Evolutionary conservation across 345 rosid genomes (phyloP), one percentile per base, ranked within the genome.

Genomic region (Zanthoxylum bungeanum): DNA sequence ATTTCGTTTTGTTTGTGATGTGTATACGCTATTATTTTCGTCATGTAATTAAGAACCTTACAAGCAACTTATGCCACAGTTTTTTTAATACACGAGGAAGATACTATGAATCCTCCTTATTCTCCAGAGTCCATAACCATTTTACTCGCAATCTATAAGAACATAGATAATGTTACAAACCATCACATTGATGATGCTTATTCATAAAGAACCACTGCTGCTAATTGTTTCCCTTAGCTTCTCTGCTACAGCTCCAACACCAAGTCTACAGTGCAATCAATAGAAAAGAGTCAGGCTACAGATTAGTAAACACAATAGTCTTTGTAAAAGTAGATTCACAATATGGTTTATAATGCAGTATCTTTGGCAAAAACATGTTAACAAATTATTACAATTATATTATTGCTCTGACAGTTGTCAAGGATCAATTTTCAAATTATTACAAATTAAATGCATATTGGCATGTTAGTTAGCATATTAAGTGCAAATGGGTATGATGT

Each of bases 241-340:
- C 74, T 55, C 79, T 59, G 46, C 85, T 89, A 85, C 82, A 91
- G 93, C 90, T 93, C 96, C 96, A 93, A 72, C 81, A 93, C 97
- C 79, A 93, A 82, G 78, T 91, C 97, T 93, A 79, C 87, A 83
- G 44, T 49, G 30, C 61, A 74, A 79, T 71, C 10, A 68, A 25
- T 21, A 73, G 68, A 66, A 63, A 42, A 47, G 34, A 42, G 60
- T 78, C 74, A 81, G 85, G 46, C 59, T 30, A 56, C 33, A 68
- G 53, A 64, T 64, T 19, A 60, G 42, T 39, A 52, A 28, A 47
- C 22, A 3, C 25, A 56, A 56, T 67, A 9, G 37, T 70, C 60
- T 42, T 28, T 55, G 21, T 11, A 66, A 19, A 66, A 57, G 28
- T 10, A 39, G 40, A 28, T 31, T 46, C 39, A 25, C 57, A 52